Percentiles rank a stretch among this genome's conserved stretches.
Evolutionary conservation across 1,139 yeast species (phyloP).

Genomic region (Yamadazyma dendronema): DNA sequence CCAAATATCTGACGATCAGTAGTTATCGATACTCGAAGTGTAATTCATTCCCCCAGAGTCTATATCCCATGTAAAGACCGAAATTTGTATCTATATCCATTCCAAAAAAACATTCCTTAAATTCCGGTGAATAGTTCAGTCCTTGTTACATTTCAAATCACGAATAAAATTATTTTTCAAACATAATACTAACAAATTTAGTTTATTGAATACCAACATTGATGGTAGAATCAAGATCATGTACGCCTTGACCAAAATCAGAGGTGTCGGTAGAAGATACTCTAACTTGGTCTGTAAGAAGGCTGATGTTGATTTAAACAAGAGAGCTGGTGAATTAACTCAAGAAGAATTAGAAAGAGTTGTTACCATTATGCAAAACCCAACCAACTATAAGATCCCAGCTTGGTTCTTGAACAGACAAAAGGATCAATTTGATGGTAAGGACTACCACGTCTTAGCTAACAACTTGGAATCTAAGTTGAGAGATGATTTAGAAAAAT

Average conservation of each 20-base stretch:
- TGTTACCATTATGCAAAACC: conserved; percentile 99
- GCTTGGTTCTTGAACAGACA: conserved; percentile 99
- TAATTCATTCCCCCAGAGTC: too few species aligned
- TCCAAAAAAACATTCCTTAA: too few species aligned
- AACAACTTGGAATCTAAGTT: conserved; percentile 98
- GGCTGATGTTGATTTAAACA: conserved; percentile 97
- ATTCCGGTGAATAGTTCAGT: too few species aligned
- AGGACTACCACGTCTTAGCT: conserved; percentile 98
- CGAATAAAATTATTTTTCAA: too few species aligned
- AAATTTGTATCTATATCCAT: too few species aligned
- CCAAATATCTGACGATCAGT: too few species aligned
- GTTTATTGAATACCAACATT: conserved; percentile 99
- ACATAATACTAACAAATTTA: conserved; percentile 29
- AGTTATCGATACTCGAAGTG: too few species aligned
- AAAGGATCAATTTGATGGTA: conserved; percentile 97
- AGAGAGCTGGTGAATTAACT: conserved; percentile 99
- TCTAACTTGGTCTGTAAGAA: conserved; percentile 99
- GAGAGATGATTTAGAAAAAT: conserved; percentile 99
- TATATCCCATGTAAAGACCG: too few species aligned
- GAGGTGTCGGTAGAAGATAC: conserved; percentile 99
- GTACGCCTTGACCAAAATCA: conserved; percentile 99
- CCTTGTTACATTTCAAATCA: too few species aligned
- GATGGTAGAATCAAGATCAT: conserved; percentile 99
- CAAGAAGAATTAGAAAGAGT: conserved; percentile 99
- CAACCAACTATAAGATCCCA: conserved; percentile 98